A percentile compares a stretch with the other conserved stretches of the same genome.
These are phyloP conservation scores for Suillus placidus DNA, from an alignment of 768 basidiomycete species.

Conservation along the genomic window DNA sequence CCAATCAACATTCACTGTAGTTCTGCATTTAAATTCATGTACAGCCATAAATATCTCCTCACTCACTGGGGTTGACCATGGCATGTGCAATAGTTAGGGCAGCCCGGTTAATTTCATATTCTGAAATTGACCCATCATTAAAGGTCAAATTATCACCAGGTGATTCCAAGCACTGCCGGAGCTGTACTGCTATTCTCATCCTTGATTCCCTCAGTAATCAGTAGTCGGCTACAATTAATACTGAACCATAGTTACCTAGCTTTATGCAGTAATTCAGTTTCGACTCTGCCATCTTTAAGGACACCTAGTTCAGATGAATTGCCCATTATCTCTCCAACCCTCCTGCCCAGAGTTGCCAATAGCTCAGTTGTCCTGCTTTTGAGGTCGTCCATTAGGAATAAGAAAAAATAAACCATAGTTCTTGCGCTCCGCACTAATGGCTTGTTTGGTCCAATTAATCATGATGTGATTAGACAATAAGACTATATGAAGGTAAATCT, in stretches of 20 bases:
- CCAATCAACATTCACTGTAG: not conserved
- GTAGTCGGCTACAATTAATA: not conserved
- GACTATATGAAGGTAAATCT: constrained; percentile 12
- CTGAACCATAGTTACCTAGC: not conserved
- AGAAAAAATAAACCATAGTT: not conserved
- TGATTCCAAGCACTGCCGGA: not conserved
- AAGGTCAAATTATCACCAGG: not conserved
- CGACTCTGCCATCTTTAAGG: not conserved
- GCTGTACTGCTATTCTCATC: not conserved
- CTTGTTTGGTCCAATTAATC: not conserved
- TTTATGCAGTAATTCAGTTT: not conserved
- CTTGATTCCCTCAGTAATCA: not conserved
- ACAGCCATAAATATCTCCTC: not conserved
- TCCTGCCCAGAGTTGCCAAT: not conserved
- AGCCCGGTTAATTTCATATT: not conserved
- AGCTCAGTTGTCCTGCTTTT: not conserved
- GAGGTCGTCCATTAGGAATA: not conserved
- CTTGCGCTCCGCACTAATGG: not conserved
- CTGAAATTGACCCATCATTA: not conserved
- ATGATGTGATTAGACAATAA: not conserved
- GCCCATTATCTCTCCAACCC: not conserved
- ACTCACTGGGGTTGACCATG: constrained; percentile 1
- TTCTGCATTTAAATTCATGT: not conserved
- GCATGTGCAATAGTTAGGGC: not conserved
- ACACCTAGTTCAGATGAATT: not conserved